A percentile compares a stretch with the other conserved stretches of the same genome.
Evolutionary conservation across 768 basidiomycete genomes (phyloP).

Genomic region (Paxillus involutus): DNA sequence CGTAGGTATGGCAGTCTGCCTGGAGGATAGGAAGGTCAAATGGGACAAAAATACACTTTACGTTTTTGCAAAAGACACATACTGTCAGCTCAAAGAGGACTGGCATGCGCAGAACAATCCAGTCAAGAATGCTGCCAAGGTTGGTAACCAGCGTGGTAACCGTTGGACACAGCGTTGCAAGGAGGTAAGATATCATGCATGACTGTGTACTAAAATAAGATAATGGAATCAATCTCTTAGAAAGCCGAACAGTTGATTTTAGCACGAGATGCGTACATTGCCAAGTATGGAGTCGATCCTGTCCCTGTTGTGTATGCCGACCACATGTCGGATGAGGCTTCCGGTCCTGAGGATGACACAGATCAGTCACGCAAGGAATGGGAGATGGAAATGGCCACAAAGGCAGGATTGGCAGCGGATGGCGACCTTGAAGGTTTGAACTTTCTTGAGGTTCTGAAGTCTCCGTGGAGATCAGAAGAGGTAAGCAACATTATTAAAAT

Average conservation of each 20-base stretch:
- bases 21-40: background rate
- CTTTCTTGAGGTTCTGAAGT: background rate
- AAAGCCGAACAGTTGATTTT: background rate
- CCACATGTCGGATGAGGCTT: slow-evolving; percentile 7
- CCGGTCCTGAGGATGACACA: slow-evolving; percentile 3
- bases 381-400: background rate
- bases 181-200: background rate
- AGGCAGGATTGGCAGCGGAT: background rate
- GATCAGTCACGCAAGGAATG: background rate
- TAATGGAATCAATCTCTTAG: background rate
- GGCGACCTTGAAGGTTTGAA: background rate
- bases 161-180: background rate
- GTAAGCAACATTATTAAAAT: background rate
- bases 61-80: background rate
- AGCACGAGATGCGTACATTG: background rate
- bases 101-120: background rate
- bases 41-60: background rate
- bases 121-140: background rate
- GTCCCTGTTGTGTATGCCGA: background rate
- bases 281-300: slow-evolving; percentile 2
- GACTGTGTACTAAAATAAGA: background rate
- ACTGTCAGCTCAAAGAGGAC: background rate
- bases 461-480: background rate
- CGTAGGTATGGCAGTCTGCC: background rate
- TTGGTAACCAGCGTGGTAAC: background rate